A percentile compares a stretch with the other conserved stretches of the same genome.
Conservation (phyloP, 441 rosid genomes). For the Theobroma grandiflorum region DNA sequence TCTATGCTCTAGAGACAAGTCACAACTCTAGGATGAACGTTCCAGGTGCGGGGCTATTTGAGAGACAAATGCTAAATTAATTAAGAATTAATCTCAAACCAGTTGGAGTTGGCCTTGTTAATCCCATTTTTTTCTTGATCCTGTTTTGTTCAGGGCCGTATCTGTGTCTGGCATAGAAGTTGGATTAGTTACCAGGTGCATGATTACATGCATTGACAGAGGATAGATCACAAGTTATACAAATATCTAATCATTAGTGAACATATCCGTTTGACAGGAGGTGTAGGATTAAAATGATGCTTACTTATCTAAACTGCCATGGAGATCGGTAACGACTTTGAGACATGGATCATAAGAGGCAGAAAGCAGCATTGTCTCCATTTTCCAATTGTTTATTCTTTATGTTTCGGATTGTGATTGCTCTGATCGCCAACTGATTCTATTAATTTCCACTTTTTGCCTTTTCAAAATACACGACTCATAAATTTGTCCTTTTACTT, state of each 20-base stretch:
- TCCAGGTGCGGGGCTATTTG: not conserved
- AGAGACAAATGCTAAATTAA: not conserved
- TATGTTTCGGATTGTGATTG: not conserved
- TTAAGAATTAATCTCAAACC: not conserved
- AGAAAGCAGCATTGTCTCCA: not conserved
- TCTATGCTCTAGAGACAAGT: not conserved
- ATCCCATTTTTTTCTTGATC: too few relatives aligned
- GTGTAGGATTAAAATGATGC: too few relatives aligned
- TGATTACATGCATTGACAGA: too few relatives aligned
- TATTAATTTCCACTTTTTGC: not conserved
- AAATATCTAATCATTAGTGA: too few relatives aligned
- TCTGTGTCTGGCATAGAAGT: too few relatives aligned
- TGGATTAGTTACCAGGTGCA: not conserved
- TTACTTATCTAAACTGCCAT: too few relatives aligned
- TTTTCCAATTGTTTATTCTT: not conserved
- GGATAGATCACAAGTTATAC: too few relatives aligned
- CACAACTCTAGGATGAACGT: not conserved
- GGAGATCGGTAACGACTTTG: not conserved
- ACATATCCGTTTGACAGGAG: too few relatives aligned
- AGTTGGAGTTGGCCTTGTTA: not conserved
- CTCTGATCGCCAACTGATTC: not conserved
- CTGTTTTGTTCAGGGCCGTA: too few relatives aligned
- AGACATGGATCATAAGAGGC: not conserved
- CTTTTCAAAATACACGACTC: not conserved
- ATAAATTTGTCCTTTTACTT: not conserved